These are phyloP conservation scores for Phytopythium aichiense DNA, from an alignment of 352 stramenopile genomes.

Conservation along the genomic window DNA sequence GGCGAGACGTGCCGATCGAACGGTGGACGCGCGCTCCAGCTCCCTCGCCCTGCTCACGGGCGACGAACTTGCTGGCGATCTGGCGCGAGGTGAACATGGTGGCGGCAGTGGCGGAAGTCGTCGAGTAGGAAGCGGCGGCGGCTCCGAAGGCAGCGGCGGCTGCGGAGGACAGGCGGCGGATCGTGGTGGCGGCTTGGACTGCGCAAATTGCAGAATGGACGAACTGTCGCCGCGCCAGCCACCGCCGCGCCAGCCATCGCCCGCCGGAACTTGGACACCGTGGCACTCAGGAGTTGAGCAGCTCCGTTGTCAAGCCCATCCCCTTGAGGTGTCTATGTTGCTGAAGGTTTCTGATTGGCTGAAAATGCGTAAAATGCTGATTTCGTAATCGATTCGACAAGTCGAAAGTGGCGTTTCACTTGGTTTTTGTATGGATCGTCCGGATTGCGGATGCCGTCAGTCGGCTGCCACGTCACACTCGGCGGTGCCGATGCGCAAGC, in stretches of 20 bases:
- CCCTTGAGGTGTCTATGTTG: neutral
- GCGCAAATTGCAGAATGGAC: slow-evolving; percentile 4
- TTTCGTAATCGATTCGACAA: neutral
- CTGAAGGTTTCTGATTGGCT: neutral
- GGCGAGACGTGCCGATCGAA: slow-evolving; percentile 23
- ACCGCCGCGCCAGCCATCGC: neutral
- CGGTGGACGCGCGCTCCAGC: slow-evolving; percentile 31
- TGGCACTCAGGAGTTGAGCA: neutral
- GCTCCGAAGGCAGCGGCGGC: slow-evolving; percentile 2
- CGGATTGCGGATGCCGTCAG: neutral
- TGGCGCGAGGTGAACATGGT: slow-evolving; percentile 20
- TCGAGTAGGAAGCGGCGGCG: slow-evolving; percentile 13
- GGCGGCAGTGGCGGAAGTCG: slow-evolving; percentile 5
- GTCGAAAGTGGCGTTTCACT: neutral
- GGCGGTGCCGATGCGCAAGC: slow-evolving; percentile 1
- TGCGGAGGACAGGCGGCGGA: neutral
- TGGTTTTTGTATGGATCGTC: neutral
- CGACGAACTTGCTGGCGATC: slow-evolving; percentile 29
- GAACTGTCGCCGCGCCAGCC: neutral
- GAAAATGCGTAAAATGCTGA: neutral
- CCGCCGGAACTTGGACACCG: neutral
- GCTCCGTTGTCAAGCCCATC: neutral
- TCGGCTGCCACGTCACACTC: neutral
- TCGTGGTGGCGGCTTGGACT: slow-evolving; percentile 1
- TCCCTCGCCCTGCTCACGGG: slow-evolving; percentile 29